Percentiles rank a stretch among this genome's conserved stretches.
Conservation (phyloP, 371 early-diverging fungal species). For the Syncephalastrum contaminatum region DNA sequence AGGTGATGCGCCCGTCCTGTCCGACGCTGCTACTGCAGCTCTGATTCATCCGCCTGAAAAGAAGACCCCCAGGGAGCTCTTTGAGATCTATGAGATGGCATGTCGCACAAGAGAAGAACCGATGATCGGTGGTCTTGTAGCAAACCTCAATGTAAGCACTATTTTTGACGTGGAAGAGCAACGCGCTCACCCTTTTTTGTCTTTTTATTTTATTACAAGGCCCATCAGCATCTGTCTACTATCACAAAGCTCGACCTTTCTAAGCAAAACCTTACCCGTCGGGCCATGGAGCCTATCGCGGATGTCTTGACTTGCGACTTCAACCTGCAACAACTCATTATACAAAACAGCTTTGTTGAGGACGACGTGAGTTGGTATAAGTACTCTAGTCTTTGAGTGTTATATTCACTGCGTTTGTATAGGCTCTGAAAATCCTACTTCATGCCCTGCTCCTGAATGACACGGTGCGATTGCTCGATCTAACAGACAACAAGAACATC, state of each 20-base stretch:
- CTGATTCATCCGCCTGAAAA: constrained; percentile 7
- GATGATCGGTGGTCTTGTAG: constrained; percentile 47
- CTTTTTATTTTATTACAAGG: not conserved
- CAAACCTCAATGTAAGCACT: constrained; percentile 39
- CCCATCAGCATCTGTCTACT: constrained; percentile 21
- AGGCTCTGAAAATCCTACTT: constrained; percentile 62
- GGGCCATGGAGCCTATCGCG: constrained; percentile 54
- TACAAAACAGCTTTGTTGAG: constrained; percentile 64
- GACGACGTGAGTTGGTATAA: constrained; percentile 50
- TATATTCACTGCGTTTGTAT: not conserved
- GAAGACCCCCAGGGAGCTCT: constrained; percentile 25
- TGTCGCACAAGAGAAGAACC: constrained; percentile 58
- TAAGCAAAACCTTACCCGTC: constrained; percentile 34
- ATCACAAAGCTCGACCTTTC: constrained; percentile 51
- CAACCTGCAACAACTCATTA: constrained; percentile 49
- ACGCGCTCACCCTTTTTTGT: not conserved
- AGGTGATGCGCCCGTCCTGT: constrained; percentile 4
- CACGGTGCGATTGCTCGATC: constrained; percentile 46
- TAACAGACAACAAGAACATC: constrained; percentile 59
- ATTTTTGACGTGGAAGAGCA: not conserved
- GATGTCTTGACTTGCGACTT: constrained; percentile 62
- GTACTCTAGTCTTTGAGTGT: not conserved
- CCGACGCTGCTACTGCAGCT: constrained; percentile 1
- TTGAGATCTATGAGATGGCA: constrained; percentile 36
- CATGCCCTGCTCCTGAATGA: constrained; percentile 59